A percentile compares a stretch with the other conserved stretches of the same genome.
Conservation (phyloP, 83 land plant genomes). For the Isoetes engelmannii region DNA sequence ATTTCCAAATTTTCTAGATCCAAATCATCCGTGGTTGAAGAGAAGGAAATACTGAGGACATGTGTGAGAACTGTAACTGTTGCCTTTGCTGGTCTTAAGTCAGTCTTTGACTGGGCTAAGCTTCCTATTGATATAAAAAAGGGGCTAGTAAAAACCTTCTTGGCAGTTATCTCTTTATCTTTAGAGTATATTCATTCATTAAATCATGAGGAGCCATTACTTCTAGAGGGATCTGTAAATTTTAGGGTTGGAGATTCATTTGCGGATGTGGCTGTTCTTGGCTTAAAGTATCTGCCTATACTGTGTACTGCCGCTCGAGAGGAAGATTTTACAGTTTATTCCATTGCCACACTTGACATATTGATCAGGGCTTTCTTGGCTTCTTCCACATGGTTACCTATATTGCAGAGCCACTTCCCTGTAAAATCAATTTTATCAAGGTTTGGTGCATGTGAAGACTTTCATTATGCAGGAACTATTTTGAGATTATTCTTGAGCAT, state of each 20-base stretch:
- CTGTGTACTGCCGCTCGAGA: conserved; percentile 49
- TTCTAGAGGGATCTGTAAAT: conserved; percentile 8
- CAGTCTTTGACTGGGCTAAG: no score
- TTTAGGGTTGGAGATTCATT: conserved; percentile 28
- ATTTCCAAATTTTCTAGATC: no score
- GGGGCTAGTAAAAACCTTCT: conserved; percentile 38
- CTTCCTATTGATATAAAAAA: conserved; percentile 18
- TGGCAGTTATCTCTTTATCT: conserved; percentile 42
- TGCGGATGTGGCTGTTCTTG: conserved; percentile 47
- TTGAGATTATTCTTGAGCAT: conserved; percentile 44
- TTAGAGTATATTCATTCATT: conserved; percentile 31
- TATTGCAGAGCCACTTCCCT: conserved; percentile 60
- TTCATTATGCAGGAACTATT: conserved; percentile 41
- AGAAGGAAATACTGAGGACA: no score
- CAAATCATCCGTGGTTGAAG: no score
- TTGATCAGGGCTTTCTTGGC: conserved; percentile 50
- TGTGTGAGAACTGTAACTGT: no score
- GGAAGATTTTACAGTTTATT: conserved; percentile 31
- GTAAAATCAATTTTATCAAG: conserved; percentile 18
- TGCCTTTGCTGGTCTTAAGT: no score
- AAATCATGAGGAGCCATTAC: conserved; percentile 3
- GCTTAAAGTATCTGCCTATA: conserved; percentile 50
- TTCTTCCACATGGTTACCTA: conserved; percentile 63
- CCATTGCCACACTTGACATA: conserved; percentile 52
- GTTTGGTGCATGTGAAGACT: conserved; percentile 18